Conservation (phyloP, 306 rosid genomes). For the Begonia fuchsioides region DNA sequence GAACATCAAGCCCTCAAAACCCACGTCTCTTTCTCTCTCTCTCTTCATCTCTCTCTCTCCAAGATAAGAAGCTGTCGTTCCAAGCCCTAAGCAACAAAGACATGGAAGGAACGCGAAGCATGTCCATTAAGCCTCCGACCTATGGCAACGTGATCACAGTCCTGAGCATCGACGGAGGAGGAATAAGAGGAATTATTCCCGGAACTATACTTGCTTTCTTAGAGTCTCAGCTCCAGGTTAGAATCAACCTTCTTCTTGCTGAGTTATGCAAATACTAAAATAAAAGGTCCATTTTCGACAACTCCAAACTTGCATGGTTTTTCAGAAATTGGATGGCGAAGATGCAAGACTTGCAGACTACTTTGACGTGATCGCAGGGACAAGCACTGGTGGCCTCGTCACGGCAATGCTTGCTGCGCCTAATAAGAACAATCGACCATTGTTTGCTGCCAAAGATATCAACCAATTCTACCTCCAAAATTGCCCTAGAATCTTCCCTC, state of each 20-base stretch:
- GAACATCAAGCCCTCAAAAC: too few species aligned
- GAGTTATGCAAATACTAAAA: neutral
- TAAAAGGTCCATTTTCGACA: neutral
- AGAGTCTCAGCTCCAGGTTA: neutral
- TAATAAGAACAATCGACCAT: neutral
- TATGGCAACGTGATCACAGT: constrained; percentile 1
- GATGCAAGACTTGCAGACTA: neutral
- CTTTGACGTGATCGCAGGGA: too few species aligned
- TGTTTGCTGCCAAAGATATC: constrained; percentile 4
- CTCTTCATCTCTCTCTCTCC: too few species aligned
- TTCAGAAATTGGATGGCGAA: constrained; percentile 6
- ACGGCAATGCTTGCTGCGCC: too few species aligned
- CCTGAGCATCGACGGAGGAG: constrained; percentile 1
- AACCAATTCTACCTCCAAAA: constrained; percentile 1
- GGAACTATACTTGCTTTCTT: constrained; percentile 4
- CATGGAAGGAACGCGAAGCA: neutral
- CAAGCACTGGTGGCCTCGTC: too few species aligned
- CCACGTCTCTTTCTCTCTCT: too few species aligned
- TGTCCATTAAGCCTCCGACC: neutral
- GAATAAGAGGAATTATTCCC: constrained; percentile 4
- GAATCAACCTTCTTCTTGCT: neutral
- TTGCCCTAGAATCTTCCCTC: constrained; percentile 3
- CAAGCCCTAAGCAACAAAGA: too few species aligned
- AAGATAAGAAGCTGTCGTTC: too few species aligned
- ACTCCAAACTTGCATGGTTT: neutral